phyloP scores from a whole-genome alignment of 73 alveolate species.

The Breviolum minutum region DNA sequence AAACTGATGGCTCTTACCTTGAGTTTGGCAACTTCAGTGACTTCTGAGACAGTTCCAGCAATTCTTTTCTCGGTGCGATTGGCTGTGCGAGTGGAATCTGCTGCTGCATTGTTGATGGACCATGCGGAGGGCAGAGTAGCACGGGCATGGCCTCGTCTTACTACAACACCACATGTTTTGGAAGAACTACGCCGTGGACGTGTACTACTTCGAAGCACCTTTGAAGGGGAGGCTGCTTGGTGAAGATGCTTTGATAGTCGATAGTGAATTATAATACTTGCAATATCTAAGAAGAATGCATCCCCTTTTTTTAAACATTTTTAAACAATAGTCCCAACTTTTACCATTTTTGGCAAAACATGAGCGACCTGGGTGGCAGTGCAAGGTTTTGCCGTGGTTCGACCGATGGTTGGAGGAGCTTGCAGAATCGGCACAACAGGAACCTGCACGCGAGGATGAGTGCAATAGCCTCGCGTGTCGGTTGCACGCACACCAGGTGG shows the following conservation, averaged over 20 bases:
- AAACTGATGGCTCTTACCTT: constrained; percentile 87
- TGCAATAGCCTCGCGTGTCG: constrained; percentile 89
- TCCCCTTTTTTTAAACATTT: too few relatives aligned
- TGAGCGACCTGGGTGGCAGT: too few relatives aligned
- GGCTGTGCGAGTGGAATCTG: constrained; percentile 94
- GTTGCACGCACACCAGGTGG: constrained; percentile 90
- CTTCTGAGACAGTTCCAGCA: constrained; percentile 91
- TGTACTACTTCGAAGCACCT: constrained; percentile 71
- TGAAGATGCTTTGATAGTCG: neutral
- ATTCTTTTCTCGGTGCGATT: constrained; percentile 90
- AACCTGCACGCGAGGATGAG: constrained; percentile 80
- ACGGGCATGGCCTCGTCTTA: constrained; percentile 68
- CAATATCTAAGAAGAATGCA: too few relatives aligned
- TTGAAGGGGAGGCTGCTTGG: constrained; percentile 69
- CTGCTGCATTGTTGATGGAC: constrained; percentile 80
- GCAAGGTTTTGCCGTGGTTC: constrained; percentile 74
- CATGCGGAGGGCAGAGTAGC: constrained; percentile 91
- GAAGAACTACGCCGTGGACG: constrained; percentile 84
- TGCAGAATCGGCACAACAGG: constrained; percentile 92
- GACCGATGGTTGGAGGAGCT: constrained; percentile 94
- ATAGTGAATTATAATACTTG: neutral
- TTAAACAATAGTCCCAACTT: too few relatives aligned
- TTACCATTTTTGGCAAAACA: neutral
- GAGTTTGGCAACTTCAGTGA: constrained; percentile 85
- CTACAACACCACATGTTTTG: constrained; percentile 22